phyloP scores from a whole-genome alignment of 805 yeast genomes.

The Candida pini region DNA sequence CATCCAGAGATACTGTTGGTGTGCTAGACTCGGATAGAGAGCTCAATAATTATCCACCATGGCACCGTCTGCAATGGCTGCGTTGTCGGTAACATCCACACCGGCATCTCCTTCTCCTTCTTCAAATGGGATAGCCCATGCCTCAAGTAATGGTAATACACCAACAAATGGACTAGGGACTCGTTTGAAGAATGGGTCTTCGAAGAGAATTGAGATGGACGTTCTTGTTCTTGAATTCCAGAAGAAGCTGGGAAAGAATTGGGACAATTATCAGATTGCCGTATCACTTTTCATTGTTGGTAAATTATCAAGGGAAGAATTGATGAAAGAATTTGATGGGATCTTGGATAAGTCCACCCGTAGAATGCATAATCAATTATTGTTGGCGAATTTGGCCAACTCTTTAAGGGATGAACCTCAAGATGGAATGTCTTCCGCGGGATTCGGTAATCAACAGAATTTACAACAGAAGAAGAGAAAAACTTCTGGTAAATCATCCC shows the following conservation, averaged over 20 bases:
- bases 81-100: slow-evolving; percentile 7
- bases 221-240: slow-evolving; percentile 68
- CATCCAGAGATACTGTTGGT: too few species aligned
- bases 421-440: slow-evolving; percentile 43
- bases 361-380: slow-evolving; percentile 74
- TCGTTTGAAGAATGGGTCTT: slow-evolving; percentile 15
- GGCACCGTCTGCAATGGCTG: slow-evolving; percentile 9
- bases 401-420: slow-evolving; percentile 71
- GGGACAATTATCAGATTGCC: slow-evolving; percentile 84
- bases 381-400: slow-evolving; percentile 79
- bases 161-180: background rate
- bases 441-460: slow-evolving; percentile 38
- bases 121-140: slow-evolving; percentile 6
- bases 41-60: too few species aligned
- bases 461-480: slow-evolving; percentile 33
- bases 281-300: slow-evolving; percentile 75
- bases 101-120: slow-evolving; percentile 3
- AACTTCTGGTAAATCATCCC: slow-evolving; percentile 53
- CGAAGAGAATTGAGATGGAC: slow-evolving; percentile 52
- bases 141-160: background rate
- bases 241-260: slow-evolving; percentile 62
- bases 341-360: slow-evolving; percentile 46
- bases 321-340: slow-evolving; percentile 52
- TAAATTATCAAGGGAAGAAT: slow-evolving; percentile 69
- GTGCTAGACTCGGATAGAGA: too few species aligned